Evolutionary conservation across 139 green algal species (phyloP), one percentile per base, ranked within the genome.

Genomic region (Chlorella sorokiniana): DNA sequence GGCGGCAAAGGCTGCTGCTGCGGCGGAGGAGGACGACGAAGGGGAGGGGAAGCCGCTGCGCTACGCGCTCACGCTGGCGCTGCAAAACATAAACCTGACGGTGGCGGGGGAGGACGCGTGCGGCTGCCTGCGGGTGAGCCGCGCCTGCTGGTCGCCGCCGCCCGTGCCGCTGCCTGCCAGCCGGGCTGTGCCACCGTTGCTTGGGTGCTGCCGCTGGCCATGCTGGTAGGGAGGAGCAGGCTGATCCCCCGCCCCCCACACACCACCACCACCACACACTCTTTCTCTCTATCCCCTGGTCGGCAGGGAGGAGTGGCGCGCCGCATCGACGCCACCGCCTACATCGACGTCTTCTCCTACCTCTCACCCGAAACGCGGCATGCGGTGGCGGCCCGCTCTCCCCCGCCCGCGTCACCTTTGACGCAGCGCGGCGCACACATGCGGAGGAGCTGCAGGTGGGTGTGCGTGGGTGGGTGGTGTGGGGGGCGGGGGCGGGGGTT

Each of bases 291-390:
- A 3, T 10, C 73, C 38, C 3, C 29, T 42, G 54, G 44, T 61
- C 20, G 73, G 44, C 69, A 75, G 56, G 52, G 48, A 8, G 73
- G 84, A 23, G n/a, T 41, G 20, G 44, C 78, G 4, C 62, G 79
- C 6, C 80, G 79, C 44, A 81, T 40, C 8, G 70, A 88, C 33
- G 84, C 68, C 16, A 54, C 72, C 35, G 84, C 70, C 27, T 84
- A 75, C 42, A n/a, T 88, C 4, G 84, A 88, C 68, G 62, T 86
- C 14, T 88, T 88, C 65, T 86, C 79, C 27, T 88, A 86, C 72
- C 56, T 88, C 31, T 86, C 79, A 1, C 11, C 35, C 6, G 62
- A 82, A 8, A 69, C 72, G 11, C 76, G 84, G 18, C 35, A 33
- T 10, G 64, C 37, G 27, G 52, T 88, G 35, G 80, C 84, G 33